A percentile compares a stretch with the other conserved stretches of the same genome.
phyloP scores from a whole-genome alignment of 2,329 filamentous ascomycete genomes.

The Purpureocillium takamizusanense region DNA sequence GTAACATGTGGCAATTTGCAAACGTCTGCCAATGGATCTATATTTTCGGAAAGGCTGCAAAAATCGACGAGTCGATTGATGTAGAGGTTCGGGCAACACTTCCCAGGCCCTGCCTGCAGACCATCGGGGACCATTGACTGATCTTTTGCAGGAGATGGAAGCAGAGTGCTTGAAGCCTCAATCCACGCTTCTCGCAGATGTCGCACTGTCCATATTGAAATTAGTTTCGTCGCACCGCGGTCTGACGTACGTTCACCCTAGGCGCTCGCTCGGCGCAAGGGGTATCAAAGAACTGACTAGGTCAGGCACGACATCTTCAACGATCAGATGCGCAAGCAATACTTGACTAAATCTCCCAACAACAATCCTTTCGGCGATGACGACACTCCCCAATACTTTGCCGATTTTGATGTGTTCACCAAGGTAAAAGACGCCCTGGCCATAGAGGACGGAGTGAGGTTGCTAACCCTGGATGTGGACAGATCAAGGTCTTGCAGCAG shows the following conservation, averaged over 20 bases:
- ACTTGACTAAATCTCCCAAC: conserved; percentile 66
- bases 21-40: conserved; percentile 90
- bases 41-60: conserved; percentile 80
- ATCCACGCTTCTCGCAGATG: conserved; percentile 66
- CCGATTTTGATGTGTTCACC: conserved; percentile 71
- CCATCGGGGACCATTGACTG: neutral
- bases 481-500: conserved; percentile 75
- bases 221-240: conserved; percentile 90
- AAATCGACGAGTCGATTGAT: conserved; percentile 80
- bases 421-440: conserved; percentile 44
- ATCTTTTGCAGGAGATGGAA: conserved; percentile 65
- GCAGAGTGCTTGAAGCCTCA: conserved; percentile 74
- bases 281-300: no score
- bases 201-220: conserved; percentile 82
- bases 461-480: neutral
- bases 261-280: no score
- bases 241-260: conserved; percentile 59
- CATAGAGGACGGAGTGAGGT: neutral
- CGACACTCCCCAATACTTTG: conserved; percentile 64
- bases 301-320: conserved; percentile 77
- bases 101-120: neutral
- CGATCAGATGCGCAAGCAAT: conserved; percentile 86
- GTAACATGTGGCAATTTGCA: conserved; percentile 94
- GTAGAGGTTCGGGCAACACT: conserved; percentile 59
- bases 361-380: conserved; percentile 79